A percentile compares a stretch with the other conserved stretches of the same genome.
These are phyloP conservation scores for Melaleuca alternifolia DNA, from an alignment of 345 rosid genomes.

Conservation along the genomic window DNA sequence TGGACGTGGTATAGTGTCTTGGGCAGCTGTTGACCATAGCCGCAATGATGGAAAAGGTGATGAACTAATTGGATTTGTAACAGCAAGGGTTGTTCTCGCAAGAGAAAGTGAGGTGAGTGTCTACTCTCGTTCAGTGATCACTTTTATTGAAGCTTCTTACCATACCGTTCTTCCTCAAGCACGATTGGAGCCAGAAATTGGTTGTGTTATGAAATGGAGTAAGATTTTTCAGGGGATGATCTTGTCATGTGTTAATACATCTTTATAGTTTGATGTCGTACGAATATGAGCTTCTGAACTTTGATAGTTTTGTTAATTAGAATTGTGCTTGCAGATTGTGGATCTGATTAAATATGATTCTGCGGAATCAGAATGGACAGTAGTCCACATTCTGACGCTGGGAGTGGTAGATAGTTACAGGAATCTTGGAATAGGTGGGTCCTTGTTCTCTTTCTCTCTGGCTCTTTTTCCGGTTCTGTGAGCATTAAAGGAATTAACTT, in stretches of 20 bases:
- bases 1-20: constrained; percentile 68
- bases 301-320: background rate
- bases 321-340: constrained; percentile 49
- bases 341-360: constrained; percentile 73
- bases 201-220: background rate
- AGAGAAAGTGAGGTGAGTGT: constrained; percentile 69
- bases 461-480: background rate
- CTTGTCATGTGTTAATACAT: background rate
- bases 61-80: constrained; percentile 87
- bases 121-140: background rate
- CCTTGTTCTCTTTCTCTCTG: background rate
- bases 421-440: constrained; percentile 75
- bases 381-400: constrained; percentile 78
- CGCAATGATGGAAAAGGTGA: constrained; percentile 57
- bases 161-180: background rate
- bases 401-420: constrained; percentile 84
- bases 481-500: background rate
- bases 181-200: background rate
- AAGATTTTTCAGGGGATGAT: background rate
- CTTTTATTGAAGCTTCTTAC: background rate
- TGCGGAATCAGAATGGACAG: constrained; percentile 54
- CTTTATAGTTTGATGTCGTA: background rate
- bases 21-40: constrained; percentile 90
- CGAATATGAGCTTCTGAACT: background rate
- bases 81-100: constrained; percentile 64